phyloP scores from a whole-genome alignment of 164 flowering plant genomes.

The Santalum album region DNA sequence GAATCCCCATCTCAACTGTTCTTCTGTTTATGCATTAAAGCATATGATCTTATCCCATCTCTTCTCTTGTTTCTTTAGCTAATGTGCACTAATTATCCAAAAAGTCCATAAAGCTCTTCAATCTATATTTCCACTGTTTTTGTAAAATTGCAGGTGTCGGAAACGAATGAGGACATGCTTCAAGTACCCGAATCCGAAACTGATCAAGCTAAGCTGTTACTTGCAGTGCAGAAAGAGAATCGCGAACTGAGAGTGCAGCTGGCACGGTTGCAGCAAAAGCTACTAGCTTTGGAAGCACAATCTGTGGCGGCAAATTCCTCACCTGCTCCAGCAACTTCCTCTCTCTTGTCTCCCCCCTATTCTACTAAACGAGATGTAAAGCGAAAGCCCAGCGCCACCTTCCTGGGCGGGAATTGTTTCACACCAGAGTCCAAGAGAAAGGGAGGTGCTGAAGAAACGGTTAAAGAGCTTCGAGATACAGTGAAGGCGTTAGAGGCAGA shows the following conservation, averaged over 20 bases:
- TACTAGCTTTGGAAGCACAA: constrained; percentile 56
- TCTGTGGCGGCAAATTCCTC: constrained; percentile 57
- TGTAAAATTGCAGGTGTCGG: constrained; percentile 32
- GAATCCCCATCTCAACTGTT: too few species aligned
- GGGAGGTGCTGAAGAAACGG: constrained; percentile 38
- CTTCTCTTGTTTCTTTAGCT: too few species aligned
- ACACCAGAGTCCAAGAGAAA: constrained; percentile 57
- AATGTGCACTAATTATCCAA: too few species aligned
- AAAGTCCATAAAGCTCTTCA: too few species aligned
- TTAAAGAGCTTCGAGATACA: constrained; percentile 35
- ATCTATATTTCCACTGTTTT: too few species aligned
- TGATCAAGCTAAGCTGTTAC: constrained; percentile 65
- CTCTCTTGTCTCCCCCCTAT: constrained; percentile 46
- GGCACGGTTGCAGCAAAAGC: constrained; percentile 66
- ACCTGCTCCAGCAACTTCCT: constrained; percentile 58
- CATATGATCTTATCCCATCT: too few species aligned
- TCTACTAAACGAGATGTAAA: constrained; percentile 42
- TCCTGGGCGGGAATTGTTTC: constrained; percentile 48
- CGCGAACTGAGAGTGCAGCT: constrained; percentile 62
- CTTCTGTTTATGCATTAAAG: too few species aligned
- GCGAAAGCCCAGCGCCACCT: constrained; percentile 34
- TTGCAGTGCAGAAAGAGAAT: constrained; percentile 81
- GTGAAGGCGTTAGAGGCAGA: constrained; percentile 57
- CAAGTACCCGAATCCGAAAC: constrained; percentile 47
- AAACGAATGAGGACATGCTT: constrained; percentile 38